A percentile compares a stretch with the other conserved stretches of the same genome.
phyloP scores from a whole-genome alignment of 1,284 basidiomycete species.

The Schizophyllum amplum region DNA sequence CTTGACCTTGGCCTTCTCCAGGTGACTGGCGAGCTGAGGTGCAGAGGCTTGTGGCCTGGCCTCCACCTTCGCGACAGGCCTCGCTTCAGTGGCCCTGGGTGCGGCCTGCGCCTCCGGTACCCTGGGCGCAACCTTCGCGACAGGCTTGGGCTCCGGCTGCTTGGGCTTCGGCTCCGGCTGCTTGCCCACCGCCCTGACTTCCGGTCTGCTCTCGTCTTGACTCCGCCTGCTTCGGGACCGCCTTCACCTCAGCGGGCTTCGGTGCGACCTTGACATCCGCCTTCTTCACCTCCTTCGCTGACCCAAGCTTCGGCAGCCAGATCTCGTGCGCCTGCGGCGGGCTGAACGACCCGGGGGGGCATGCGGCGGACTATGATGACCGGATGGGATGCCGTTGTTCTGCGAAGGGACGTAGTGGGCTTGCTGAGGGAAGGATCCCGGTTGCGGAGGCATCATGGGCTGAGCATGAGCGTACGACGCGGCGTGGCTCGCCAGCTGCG shows the following conservation, averaged over 20 bases:
- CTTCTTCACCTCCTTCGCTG: neutral
- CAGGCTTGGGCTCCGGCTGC: neutral
- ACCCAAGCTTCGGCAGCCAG: neutral
- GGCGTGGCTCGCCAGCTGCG: neutral
- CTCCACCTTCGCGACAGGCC: neutral
- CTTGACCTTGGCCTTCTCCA: neutral
- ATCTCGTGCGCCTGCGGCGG: neutral
- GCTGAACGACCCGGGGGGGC: neutral
- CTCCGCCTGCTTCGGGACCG: neutral
- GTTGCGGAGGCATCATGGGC: neutral
- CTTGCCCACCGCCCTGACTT: neutral
- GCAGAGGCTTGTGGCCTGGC: neutral
- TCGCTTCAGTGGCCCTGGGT: neutral
- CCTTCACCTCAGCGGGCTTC: neutral
- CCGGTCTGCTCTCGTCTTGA: neutral
- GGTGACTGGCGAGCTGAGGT: neutral
- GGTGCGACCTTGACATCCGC: neutral
- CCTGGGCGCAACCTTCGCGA: slow-evolving; percentile 3
- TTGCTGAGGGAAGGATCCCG: neutral
- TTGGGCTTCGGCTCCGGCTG: neutral
- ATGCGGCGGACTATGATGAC: neutral
- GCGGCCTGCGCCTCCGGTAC: neutral
- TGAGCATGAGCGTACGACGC: neutral
- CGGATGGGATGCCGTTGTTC: neutral
- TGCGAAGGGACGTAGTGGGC: neutral